Evolutionary conservation across 1,284 basidiomycete genomes (phyloP).

Genomic region (Pholiota adiposa): DNA sequence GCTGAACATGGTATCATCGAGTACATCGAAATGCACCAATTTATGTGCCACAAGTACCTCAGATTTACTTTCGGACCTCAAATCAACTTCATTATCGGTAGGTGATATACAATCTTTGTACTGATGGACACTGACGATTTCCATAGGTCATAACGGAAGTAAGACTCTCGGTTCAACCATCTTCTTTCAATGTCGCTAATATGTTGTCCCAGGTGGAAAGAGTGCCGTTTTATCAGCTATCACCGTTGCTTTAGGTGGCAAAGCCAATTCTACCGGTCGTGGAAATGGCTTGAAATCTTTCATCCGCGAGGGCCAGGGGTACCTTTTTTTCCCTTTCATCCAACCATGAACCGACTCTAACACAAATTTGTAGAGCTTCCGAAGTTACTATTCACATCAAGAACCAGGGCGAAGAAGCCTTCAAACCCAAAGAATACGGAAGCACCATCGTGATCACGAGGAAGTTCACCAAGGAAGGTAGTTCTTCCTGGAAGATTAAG

Average conservation of each 20-base stretch:
- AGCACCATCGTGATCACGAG: constrained; percentile 87
- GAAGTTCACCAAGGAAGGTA: constrained; percentile 76
- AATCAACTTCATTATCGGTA: constrained; percentile 97
- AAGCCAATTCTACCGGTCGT: constrained; percentile 87
- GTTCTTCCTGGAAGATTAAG: constrained; percentile 85
- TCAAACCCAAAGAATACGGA: constrained; percentile 82
- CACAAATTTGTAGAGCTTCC: constrained; percentile 51
- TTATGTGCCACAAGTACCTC: constrained; percentile 95
- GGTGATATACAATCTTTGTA: constrained; percentile 31
- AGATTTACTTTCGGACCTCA: constrained; percentile 85
- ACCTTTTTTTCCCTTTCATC: constrained; percentile 32
- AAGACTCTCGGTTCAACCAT: constrained; percentile 30
- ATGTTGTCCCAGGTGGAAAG: constrained; percentile 75
- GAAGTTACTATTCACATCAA: constrained; percentile 84
- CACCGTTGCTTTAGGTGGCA: constrained; percentile 93
- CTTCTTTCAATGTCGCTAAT: neutral
- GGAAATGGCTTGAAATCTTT: constrained; percentile 88
- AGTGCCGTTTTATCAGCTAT: constrained; percentile 95
- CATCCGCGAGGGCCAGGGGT: constrained; percentile 86
- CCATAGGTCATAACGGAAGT: constrained; percentile 80
- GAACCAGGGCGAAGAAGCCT: constrained; percentile 92
- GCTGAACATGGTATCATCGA: constrained; percentile 90
- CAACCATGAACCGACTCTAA: neutral
- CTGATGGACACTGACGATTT: constrained; percentile 6
- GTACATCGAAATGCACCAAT: constrained; percentile 85